phyloP scores from a whole-genome alignment of 495 filamentous ascomycete species.

The Aspergillus sparsus region DNA sequence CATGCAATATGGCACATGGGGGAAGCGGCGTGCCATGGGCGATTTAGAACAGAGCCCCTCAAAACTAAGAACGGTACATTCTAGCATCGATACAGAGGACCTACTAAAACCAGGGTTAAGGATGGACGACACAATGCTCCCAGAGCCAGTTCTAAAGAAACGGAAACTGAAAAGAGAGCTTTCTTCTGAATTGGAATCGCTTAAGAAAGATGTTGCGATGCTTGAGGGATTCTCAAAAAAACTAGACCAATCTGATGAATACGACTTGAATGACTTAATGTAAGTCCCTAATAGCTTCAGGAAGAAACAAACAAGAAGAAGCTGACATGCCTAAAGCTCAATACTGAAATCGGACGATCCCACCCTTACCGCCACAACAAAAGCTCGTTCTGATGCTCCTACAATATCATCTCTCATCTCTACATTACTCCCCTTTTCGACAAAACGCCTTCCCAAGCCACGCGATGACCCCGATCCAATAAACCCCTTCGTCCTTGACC shows the following conservation, averaged over 20 bases:
- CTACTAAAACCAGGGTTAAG: conserved; percentile 9
- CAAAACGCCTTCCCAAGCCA: conserved; percentile 29
- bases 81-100: conserved; percentile 18
- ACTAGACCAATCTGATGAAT: conserved; percentile 22
- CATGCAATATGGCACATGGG: conserved; percentile 33
- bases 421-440: conserved; percentile 44
- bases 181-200: conserved; percentile 31
- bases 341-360: conserved; percentile 32
- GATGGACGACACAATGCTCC: conserved; percentile 22
- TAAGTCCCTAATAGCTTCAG: conserved; percentile 3
- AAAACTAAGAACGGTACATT: conserved; percentile 30
- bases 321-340: conserved; percentile 29
- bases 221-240: conserved; percentile 39
- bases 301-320: not conserved
- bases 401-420: conserved; percentile 45
- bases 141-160: conserved; percentile 34
- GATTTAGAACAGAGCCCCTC: conserved; percentile 34
- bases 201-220: conserved; percentile 42
- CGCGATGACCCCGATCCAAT: conserved; percentile 31
- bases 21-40: conserved; percentile 31
- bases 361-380: conserved; percentile 21
- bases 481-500: conserved; percentile 42
- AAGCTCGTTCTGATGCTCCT: conserved; percentile 16
- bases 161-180: conserved; percentile 34
- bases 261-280: conserved; percentile 35